These are phyloP conservation scores for Hygrophoropsis aurantiaca DNA, from an alignment of 768 basidiomycete genomes.

Conservation along the genomic window DNA sequence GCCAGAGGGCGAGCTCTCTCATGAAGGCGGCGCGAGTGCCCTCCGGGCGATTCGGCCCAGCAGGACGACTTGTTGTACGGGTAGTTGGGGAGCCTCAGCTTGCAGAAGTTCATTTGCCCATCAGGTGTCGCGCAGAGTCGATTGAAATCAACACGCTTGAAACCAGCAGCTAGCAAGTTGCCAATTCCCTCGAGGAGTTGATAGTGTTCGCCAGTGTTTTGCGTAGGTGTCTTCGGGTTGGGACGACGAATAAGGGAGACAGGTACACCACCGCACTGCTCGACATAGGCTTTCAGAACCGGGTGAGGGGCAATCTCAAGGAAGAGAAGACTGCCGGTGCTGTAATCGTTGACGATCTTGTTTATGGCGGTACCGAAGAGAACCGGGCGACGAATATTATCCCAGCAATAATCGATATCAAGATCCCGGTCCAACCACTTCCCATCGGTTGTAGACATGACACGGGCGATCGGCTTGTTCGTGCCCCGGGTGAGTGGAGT, in stretches of 20 bases:
- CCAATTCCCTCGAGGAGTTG: conserved; percentile 32
- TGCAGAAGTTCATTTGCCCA: conserved; percentile 16
- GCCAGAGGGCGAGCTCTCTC: conserved; percentile 10
- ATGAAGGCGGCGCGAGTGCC: conserved; percentile 24
- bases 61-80: conserved; percentile 26
- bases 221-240: conserved; percentile 25
- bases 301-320: conserved; percentile 34
- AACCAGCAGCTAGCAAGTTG: conserved; percentile 28
- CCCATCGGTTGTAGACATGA: conserved; percentile 37
- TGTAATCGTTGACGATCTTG: conserved; percentile 28
- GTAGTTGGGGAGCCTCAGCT: conserved; percentile 28
- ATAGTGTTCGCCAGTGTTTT: conserved; percentile 32
- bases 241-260: conserved; percentile 31
- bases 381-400: conserved; percentile 35
- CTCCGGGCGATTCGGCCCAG: conserved; percentile 25
- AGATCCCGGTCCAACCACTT: conserved; percentile 28
- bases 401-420: conserved; percentile 31
- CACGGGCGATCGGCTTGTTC: conserved; percentile 16
- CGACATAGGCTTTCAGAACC: conserved; percentile 32
- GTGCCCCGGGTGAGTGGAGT: neutral
- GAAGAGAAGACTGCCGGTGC: conserved; percentile 25
- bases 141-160: conserved; percentile 28
- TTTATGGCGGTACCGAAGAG: conserved; percentile 33
- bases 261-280: conserved; percentile 33
- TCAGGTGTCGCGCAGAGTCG: conserved; percentile 14